A percentile compares a stretch with the other conserved stretches of the same genome.
Evolutionary conservation across 2,329 filamentous ascomycete species (phyloP).

Genomic region (Fusarium sp.): DNA sequence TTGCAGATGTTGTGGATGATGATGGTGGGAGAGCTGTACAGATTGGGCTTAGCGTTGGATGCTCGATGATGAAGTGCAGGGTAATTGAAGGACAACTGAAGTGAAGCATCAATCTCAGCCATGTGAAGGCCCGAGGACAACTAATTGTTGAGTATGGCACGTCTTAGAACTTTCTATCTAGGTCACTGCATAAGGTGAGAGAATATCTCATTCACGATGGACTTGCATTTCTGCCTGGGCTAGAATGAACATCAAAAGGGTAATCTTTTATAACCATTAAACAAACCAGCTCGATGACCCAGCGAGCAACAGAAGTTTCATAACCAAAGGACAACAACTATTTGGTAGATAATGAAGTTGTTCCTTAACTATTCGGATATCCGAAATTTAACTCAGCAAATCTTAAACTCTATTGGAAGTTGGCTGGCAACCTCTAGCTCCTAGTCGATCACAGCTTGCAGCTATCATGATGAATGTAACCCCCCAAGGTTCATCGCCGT

Average conservation of each 20-base stretch:
- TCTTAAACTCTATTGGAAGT: accelerated
- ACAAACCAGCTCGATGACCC: accelerated
- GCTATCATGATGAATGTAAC: not conserved
- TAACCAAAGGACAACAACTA: accelerated
- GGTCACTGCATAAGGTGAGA: no score
- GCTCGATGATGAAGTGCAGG: not conserved
- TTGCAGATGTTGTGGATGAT: not conserved
- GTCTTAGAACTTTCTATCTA: not conserved
- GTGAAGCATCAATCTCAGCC: not conserved
- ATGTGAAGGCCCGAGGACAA: not conserved
- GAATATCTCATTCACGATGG: accelerated
- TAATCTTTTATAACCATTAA: accelerated
- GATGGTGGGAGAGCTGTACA: not conserved
- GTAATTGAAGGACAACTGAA: not conserved
- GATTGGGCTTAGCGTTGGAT: not conserved
- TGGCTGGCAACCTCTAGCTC: not conserved
- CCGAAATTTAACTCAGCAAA: accelerated
- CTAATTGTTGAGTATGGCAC: no score
- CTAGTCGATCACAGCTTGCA: not conserved
- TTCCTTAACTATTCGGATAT: accelerated
- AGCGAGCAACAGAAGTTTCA: accelerated
- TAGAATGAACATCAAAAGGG: accelerated
- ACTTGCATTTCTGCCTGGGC: no score
- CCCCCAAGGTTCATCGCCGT: no score
- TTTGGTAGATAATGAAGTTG: not conserved